Evolutionary conservation across 306 rosid genomes (phyloP).

Genomic region (Sophora flavescens): DNA sequence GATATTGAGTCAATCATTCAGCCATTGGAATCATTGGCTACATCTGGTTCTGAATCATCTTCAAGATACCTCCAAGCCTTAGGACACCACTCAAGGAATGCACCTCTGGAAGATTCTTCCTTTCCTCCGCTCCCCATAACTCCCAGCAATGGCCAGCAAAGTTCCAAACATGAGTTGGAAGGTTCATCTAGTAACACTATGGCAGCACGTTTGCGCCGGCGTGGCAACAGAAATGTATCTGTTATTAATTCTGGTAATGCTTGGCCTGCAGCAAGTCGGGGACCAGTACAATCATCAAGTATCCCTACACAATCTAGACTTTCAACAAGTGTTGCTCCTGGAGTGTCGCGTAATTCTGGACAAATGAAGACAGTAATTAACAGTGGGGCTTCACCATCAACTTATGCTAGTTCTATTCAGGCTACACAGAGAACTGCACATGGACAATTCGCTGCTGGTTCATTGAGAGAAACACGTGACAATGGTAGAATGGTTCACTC

Average conservation of each 20-base stretch:
- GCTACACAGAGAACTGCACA: constrained; percentile 51
- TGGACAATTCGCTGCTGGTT: constrained; percentile 57
- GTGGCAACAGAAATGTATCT: constrained; percentile 59
- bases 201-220: constrained; percentile 88
- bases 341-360: constrained; percentile 47
- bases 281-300: constrained; percentile 53
- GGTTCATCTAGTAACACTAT: constrained; percentile 66
- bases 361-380: constrained; percentile 40
- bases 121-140: constrained; percentile 84
- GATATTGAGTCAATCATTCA: constrained; percentile 66
- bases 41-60: constrained; percentile 64
- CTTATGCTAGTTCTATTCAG: constrained; percentile 63
- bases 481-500: constrained; percentile 72
- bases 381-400: constrained; percentile 49
- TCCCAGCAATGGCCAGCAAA: constrained; percentile 64
- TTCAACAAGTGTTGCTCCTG: constrained; percentile 51
- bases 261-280: constrained; percentile 79
- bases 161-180: constrained; percentile 64
- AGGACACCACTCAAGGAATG: constrained; percentile 63
- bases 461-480: constrained; percentile 57
- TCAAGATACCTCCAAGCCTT: constrained; percentile 90
- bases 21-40: constrained; percentile 69
- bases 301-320: constrained; percentile 58
- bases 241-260: constrained; percentile 70
- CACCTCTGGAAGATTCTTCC: constrained; percentile 69